These are phyloP conservation scores for Moricandia moricandioides DNA, from an alignment of 345 rosid species.

Conservation along the genomic window DNA sequence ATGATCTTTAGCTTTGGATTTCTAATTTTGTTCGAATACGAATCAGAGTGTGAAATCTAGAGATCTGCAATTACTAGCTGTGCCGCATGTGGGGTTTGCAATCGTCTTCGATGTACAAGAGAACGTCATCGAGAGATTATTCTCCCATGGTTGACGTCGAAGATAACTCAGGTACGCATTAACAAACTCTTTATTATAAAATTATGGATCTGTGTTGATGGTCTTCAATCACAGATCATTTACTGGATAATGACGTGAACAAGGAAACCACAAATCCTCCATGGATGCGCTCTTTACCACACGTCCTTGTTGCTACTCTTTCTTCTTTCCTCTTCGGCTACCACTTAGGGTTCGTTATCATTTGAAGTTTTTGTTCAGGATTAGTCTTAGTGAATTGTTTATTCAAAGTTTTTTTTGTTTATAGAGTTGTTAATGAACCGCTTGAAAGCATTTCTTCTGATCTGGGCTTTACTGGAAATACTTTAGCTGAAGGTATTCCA, in stretches of 20 bases:
- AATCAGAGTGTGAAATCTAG: background rate
- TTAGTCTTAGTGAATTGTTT: too few relatives aligned
- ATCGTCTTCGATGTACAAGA: slow-evolving; percentile 59
- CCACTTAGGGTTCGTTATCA: slow-evolving; percentile 76
- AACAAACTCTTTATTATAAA: too few relatives aligned
- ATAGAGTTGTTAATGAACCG: slow-evolving; percentile 94
- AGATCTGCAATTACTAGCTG: slow-evolving; percentile 14
- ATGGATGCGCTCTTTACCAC: slow-evolving; percentile 77
- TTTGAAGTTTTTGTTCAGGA: background rate
- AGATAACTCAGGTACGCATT: slow-evolving; percentile 49
- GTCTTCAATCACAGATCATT: too few relatives aligned
- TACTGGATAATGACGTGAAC: slow-evolving; percentile 29
- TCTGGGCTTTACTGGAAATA: slow-evolving; percentile 83
- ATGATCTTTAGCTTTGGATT: background rate
- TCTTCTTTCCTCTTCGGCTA: slow-evolving; percentile 87
- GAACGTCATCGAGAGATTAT: slow-evolving; percentile 66
- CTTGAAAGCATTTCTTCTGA: slow-evolving; percentile 87
- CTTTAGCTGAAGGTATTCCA: slow-evolving; percentile 82
- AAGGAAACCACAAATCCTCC: slow-evolving; percentile 65
- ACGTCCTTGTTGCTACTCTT: slow-evolving; percentile 80
- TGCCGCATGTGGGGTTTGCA: slow-evolving; percentile 63
- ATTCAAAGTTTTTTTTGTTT: background rate
- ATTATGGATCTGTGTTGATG: too few relatives aligned
- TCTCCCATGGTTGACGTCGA: slow-evolving; percentile 47
- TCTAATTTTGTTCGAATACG: slow-evolving; percentile 4